Conservation (phyloP, 2,329 filamentous ascomycete genomes). For the Aspergillus sclerotialis region DNA sequence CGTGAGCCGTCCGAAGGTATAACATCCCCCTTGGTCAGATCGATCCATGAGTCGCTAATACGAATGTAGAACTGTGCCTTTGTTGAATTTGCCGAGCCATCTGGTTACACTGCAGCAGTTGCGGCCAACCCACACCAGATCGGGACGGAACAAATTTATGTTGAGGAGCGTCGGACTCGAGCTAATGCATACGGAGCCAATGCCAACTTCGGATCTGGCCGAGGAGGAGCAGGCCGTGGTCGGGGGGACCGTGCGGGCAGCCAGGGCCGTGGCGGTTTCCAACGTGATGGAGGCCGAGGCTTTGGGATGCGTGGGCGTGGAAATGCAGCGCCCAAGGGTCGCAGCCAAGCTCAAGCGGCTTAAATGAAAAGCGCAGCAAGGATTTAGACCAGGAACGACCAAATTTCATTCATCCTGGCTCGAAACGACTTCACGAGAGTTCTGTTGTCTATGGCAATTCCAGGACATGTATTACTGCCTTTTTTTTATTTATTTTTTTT, state of each 20-base stretch:
- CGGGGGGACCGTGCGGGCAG: constrained; percentile 61
- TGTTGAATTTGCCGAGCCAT: constrained; percentile 77
- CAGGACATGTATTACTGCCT: constrained; percentile 33
- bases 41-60: neutral
- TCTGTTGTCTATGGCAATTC: constrained; percentile 13
- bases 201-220: constrained; percentile 52
- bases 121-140: constrained; percentile 80
- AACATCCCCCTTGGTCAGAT: constrained; percentile 12
- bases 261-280: constrained; percentile 61
- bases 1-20: constrained; percentile 67
- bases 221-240: constrained; percentile 59
- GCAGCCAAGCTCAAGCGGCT: constrained; percentile 39
- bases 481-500: too few relatives aligned
- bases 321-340: constrained; percentile 43
- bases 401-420: constrained; percentile 12
- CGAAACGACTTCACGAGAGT: constrained; percentile 9
- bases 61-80: constrained; percentile 80
- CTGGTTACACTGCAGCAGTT: constrained; percentile 76
- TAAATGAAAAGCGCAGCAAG: constrained; percentile 16
- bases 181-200: constrained; percentile 63
- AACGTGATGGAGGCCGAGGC: constrained; percentile 61
- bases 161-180: constrained; percentile 84
- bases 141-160: constrained; percentile 71
- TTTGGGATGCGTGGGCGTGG: constrained; percentile 60
- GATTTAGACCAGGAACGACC: neutral